Evolutionary conservation across 2,329 filamentous ascomycete genomes (phyloP), one percentile per base, ranked within the genome.

Genomic region (Rhinocladiella mackenziei): DNA sequence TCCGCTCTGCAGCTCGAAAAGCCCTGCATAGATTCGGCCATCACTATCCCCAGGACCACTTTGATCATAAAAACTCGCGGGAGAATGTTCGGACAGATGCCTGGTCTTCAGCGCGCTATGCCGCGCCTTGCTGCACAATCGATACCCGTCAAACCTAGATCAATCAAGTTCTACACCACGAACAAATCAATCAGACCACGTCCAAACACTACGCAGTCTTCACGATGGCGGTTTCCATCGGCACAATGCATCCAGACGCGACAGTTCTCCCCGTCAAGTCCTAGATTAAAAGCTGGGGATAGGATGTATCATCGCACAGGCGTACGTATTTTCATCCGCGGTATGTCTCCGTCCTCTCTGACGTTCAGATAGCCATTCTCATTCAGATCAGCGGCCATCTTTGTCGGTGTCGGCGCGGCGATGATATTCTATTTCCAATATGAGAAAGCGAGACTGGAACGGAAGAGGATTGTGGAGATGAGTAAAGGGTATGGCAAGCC

Each of bases 401-500:
- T 98, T 71, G 74, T 97, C 54, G 62, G 77, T 34, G 84, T 89
- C 2, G 89, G 86, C 57, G 81, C 71, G 9, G 83, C 80, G 19
- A 75, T 98, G 59, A 81, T 89, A 49, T 79, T 86, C 68, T 98
- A 97, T 65, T 97, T 98, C 68, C 87, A 89, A 60, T 80, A 82
- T 59, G 92, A 98, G 67, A 97, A 97, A 73, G 80, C 80, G 58
- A 83, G 92, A 60, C 83, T 98, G 80, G 83, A 92, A 63, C 80
- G 89, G 52, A 86, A 89, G 71, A 78, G 89, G 44, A 80, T 96
- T 56, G 89, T 89, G 5, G 89, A 97, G 62, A 85, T 91, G 57
- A 85, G 84, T 55, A 98, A 98, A 71, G 89, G 91, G 8, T 83
- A 96, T 4, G 92, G 92, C 1, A 83, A 80, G 62, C 92, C 92